Evolutionary conservation across 1,139 yeast genomes (phyloP).

Genomic region (Candida sp.): DNA sequence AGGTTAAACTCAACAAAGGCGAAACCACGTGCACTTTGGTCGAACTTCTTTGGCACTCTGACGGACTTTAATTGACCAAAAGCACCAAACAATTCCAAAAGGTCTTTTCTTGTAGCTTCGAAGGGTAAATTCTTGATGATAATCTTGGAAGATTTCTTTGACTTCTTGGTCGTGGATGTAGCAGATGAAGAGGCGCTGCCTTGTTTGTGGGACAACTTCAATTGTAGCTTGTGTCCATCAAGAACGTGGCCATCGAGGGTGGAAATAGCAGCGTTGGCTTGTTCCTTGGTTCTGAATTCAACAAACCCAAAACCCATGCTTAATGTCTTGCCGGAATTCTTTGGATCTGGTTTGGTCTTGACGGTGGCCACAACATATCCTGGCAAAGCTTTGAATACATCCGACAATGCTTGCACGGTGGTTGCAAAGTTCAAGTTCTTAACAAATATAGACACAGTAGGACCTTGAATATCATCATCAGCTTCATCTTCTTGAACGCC

Average conservation of each 20-base stretch:
- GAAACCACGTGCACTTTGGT: slow-evolving; percentile 95
- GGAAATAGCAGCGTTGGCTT: slow-evolving; percentile 77
- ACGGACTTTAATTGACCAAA: slow-evolving; percentile 96
- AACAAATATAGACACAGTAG: slow-evolving; percentile 85
- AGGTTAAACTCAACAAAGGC: slow-evolving; percentile 94
- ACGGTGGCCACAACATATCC: slow-evolving; percentile 88
- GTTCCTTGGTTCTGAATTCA: slow-evolving; percentile 79
- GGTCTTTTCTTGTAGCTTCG: slow-evolving; percentile 93
- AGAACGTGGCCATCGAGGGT: slow-evolving; percentile 78
- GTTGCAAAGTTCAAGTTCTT: slow-evolving; percentile 93
- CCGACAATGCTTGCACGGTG: slow-evolving; percentile 57
- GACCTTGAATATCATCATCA: slow-evolving; percentile 53
- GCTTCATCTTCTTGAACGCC: slow-evolving; percentile 47
- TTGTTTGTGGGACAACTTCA: slow-evolving; percentile 84
- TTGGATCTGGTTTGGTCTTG: slow-evolving; percentile 89
- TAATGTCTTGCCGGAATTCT: slow-evolving; percentile 60
- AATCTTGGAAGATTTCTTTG: slow-evolving; percentile 63
- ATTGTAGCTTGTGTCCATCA: slow-evolving; percentile 89
- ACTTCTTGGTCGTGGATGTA: slow-evolving; percentile 35
- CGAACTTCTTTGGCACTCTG: slow-evolving; percentile 95
- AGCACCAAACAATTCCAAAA: slow-evolving; percentile 87
- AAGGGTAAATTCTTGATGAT: slow-evolving; percentile 97
- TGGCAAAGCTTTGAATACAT: slow-evolving; percentile 66
- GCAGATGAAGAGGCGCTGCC: slow-evolving; percentile 24
- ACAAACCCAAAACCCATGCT: slow-evolving; percentile 99